A percentile compares a stretch with the other conserved stretches of the same genome.
Evolutionary conservation across 2,329 filamentous ascomycete species (phyloP).

Genomic region (Blastomyces gilchristii): DNA sequence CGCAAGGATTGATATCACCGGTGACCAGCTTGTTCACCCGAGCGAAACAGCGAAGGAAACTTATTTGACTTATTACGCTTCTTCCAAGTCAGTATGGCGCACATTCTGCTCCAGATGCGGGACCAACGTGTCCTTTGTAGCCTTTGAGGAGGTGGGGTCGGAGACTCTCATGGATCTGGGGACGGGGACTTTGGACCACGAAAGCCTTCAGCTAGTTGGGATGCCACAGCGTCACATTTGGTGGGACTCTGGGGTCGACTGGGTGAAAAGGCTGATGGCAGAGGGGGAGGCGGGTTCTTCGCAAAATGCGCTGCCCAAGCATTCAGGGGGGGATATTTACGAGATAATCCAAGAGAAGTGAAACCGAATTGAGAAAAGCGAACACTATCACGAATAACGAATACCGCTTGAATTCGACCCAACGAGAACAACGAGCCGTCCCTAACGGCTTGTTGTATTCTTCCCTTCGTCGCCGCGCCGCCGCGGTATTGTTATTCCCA

Average conservation of each 20-base stretch:
- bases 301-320: neutral
- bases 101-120: slow-evolving; percentile 24
- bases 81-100: slow-evolving; percentile 14
- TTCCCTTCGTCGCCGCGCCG: neutral
- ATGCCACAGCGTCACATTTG: slow-evolving; percentile 18
- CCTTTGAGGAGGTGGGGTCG: slow-evolving; percentile 4
- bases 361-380: neutral
- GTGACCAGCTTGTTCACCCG: slow-evolving; percentile 1
- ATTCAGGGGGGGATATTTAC: slow-evolving; percentile 3
- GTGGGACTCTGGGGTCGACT: slow-evolving; percentile 19
- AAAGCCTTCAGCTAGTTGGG: slow-evolving; percentile 13
- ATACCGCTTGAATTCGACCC: slow-evolving; percentile 41
- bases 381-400: slow-evolving; percentile 19
- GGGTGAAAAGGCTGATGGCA: slow-evolving; percentile 15
- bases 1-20: neutral
- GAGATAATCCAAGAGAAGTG: neutral
- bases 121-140: slow-evolving; percentile 19
- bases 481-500: neutral
- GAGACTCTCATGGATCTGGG: slow-evolving; percentile 18
- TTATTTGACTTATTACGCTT: slow-evolving; percentile 6
- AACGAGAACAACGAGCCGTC: slow-evolving; percentile 51
- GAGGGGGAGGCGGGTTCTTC: neutral
- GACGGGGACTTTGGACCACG: slow-evolving; percentile 19
- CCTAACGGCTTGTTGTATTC: slow-evolving; percentile 63
- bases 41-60: neutral